Evolutionary conservation across 2,329 filamentous ascomycete species (phyloP), one percentile per base, ranked within the genome.

Genomic region (Cordyceps fumosorosea): DNA sequence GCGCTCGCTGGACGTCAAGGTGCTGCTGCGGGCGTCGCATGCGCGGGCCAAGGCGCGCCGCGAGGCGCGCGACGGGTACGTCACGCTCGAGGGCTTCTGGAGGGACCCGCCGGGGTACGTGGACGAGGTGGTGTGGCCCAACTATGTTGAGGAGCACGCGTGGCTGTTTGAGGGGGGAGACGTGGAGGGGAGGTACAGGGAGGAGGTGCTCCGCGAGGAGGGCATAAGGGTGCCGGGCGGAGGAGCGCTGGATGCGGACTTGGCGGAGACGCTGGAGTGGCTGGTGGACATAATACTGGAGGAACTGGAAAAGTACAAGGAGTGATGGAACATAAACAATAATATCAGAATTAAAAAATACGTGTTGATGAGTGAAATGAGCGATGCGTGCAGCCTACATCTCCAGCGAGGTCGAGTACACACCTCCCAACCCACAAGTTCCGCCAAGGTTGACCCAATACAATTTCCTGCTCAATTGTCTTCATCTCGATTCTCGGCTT

Each of bases 101-200:
- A 83, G 87, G 62, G 95, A 99, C 74, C 95, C 95, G 0, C 91
- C 91, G 0, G 93, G 91, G 0, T 99, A 98, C 73, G 92, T 98
- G 44, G 93, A 98, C 72, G 84, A 89, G 72, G 84, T 99, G 60
- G 95, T 99, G 5, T 99, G 95, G 95, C 93, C 93, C 3, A 93
- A 96, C 69, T 98, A 97, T 74, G 90, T 89, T 3, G 80, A 83
- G 59, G 85, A 91, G 68, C 93, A 98, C 76, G 78, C 79, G 24
- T 96, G 90, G 81, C 78, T 99, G 73, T 95, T 97, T 71, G 75
- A 87, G 66, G 76, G 78, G 8, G 88, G 84, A 0, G 78, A 93
- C 70, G 89, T 91, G 0, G 83, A 89, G 67, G 83, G 83, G 0
- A 69, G 75, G 53, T 70, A 87, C 11, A 78, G 83, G 47, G 71